Evolutionary conservation across 352 stramenopile species (phyloP), one percentile per base, ranked within the genome.

Genomic region (Blastocystis sp.): DNA sequence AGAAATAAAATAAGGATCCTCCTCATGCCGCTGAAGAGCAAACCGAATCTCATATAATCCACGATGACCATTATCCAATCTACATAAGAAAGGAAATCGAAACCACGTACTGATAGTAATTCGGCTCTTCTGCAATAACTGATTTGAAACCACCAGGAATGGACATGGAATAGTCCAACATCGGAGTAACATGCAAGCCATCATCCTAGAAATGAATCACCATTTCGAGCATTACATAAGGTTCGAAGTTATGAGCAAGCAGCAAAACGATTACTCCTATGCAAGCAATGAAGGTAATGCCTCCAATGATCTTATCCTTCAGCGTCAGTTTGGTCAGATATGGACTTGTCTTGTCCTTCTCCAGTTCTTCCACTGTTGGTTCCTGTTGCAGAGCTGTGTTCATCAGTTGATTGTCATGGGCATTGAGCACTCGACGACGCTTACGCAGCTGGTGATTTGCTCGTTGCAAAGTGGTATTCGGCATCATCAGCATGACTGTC

Each of bases 311-410:
- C 77, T 45, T 63, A 54, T 88, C 77, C 61, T 76, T 76, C 29
- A 64, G 15, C 18, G 77, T 45, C 56, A 88, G 37, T 23, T 77
- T 50, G 23, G 37, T 68, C n/a, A 63, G 55, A 23, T 23, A 64
- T 1, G 37, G 43, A 18, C n/a, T 50, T 18, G 76, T 18, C 50
- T 79, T 79, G 26, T 87, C 59, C 62, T 88, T 79, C 62, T 88
- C 77, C 62, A 88, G 43, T 34, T 88, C 77, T 47, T 88, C 66
- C 62, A 79, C n/a, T 9, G 62, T 88, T n/a, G 77, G 77, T 26
- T 88, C 77, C 43, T 76, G 47, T 61, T 88, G 39, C 20, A 88
- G 18, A 11, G 77, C 77, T 41, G 73, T 45, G 18, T 55, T 77
- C 23, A 55, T 79, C 62, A 88, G 63, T 29, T 45, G 6, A n/a